Evolutionary conservation across 2,329 filamentous ascomycete species (phyloP).

Genomic region (Epichloe sylvatica): DNA sequence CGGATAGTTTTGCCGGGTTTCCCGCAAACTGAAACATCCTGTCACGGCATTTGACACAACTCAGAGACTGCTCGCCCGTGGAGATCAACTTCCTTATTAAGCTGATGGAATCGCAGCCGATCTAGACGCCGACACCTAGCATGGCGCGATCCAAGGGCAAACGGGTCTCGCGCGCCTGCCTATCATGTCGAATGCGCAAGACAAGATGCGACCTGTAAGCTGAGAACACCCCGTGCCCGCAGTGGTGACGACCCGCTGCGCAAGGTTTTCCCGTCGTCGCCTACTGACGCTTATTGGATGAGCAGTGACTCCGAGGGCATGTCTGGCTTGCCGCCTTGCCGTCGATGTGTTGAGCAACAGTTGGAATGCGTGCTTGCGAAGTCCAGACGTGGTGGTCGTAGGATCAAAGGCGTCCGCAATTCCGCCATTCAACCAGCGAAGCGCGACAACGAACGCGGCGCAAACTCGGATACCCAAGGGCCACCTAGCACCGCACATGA

Average conservation of each 20-base stretch:
- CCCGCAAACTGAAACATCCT: slow-evolving; percentile 1
- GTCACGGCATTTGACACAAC: slow-evolving; percentile 7
- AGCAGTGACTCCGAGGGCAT: slow-evolving; percentile 19
- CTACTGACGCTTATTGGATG: slow-evolving; percentile 4
- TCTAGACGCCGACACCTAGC: slow-evolving; percentile 8
- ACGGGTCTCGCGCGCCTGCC: slow-evolving; percentile 19
- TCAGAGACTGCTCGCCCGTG: slow-evolving; percentile 4
- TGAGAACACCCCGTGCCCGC: neutral
- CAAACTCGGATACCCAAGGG: neutral
- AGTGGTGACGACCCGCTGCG: neutral
- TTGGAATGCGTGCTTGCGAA: slow-evolving; percentile 27
- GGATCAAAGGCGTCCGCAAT: slow-evolving; percentile 16
- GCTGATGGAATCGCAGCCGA: slow-evolving; percentile 7
- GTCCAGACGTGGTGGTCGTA: slow-evolving; percentile 24
- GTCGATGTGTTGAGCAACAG: slow-evolving; percentile 23
- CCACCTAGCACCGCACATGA: slow-evolving; percentile 3
- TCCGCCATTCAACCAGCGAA: slow-evolving; percentile 3
- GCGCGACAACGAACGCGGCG: neutral
- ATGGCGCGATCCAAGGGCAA: slow-evolving; percentile 12
- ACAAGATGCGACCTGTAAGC: slow-evolving; percentile 20
- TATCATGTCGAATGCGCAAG: slow-evolving; percentile 19
- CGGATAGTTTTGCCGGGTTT: slow-evolving; percentile 1
- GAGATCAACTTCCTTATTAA: neutral
- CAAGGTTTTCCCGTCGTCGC: neutral
- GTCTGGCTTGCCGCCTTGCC: slow-evolving; percentile 23